Conservation (phyloP, 352 stramenopile genomes). For the Elongisporangium undulatum region DNA sequence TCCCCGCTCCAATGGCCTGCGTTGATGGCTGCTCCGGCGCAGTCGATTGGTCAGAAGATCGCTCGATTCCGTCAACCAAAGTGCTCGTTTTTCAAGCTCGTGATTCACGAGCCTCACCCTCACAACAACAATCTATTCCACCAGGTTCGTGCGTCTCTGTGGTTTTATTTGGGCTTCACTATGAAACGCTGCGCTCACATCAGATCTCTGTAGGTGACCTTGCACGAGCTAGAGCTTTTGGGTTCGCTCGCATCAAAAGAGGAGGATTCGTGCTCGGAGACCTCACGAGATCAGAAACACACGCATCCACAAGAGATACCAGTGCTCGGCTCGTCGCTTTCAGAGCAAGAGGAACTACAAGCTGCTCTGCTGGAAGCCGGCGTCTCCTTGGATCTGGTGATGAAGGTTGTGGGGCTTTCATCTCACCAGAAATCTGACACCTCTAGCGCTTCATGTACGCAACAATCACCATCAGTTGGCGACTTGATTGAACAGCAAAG, state of each 20-base stretch:
- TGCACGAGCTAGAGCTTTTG: constrained; percentile 26
- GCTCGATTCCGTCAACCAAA: constrained; percentile 9
- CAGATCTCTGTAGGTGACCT: constrained; percentile 11
- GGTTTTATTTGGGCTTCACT: not conserved
- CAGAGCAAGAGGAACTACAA: constrained; percentile 18
- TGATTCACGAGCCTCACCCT: constrained; percentile 12
- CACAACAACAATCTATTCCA: constrained; percentile 5
- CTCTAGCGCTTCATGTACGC: not conserved
- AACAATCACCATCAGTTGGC: constrained; percentile 1
- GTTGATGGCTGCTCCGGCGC: not conserved
- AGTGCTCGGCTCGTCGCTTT: not conserved
- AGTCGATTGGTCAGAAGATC: constrained; percentile 5
- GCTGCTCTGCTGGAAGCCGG: constrained; percentile 25
- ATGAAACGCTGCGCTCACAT: not conserved
- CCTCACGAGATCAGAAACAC: not conserved
- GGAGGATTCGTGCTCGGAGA: not conserved
- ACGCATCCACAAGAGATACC: not conserved
- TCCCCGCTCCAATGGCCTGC: constrained; percentile 3
- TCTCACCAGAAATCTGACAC: not conserved
- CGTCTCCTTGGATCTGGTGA: constrained; percentile 27
- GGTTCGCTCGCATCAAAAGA: constrained; percentile 6
- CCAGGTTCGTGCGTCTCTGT: constrained; percentile 12
- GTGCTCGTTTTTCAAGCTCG: constrained; percentile 30
- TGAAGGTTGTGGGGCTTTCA: constrained; percentile 12
- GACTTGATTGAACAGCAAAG: constrained; percentile 2